Evolutionary conservation across 306 rosid species (phyloP), one percentile per base, ranked within the genome.

Genomic region (Begonia masoniana): DNA sequence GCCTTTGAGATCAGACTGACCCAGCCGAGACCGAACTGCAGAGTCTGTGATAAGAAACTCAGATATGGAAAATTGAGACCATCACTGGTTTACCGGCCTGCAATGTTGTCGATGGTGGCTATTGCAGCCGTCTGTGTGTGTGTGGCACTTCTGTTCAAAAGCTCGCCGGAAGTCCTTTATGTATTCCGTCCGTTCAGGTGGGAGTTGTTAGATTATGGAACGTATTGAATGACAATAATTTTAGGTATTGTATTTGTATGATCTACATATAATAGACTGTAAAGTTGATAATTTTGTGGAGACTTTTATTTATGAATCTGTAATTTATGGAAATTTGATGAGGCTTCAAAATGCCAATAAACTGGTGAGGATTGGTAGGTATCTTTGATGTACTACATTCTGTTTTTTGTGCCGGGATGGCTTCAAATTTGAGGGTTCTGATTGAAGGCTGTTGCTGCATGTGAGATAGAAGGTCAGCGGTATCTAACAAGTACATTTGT

Each of bases 101-200:
- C 77, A 19, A 73, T 88, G 88, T 82, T 82, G 7, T 84, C 95
- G 7, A 73, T 88, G 88, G 85, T 88, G 56, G 70, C 86, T 55
- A 79, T 88, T 62, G 97, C 95, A 15, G 88, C 88, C 3, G 86
- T 88, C 1, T 88, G 97, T 63, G 95, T 84, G 10, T 88, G 95
- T 39, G 97, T 77, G 58, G 97, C 97, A 12, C 74, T 88, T 63
- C 88, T 88, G 58, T 84, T 88, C 64, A 84, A 88, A 63, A 84
- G 95, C 73, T 81, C 82, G 12, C 95, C 97, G 0, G 71, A 72
- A 67, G 95, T 84, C 52, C 55, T 63, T 12, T 81, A 65, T 13
- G 82, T 77, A 13, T 81, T 83, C 76, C 77, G 64, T 45, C 94
- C 95, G 41, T 88, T 88, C 84, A 76, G 57, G 47, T 88, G 95